Evolutionary conservation across 148 eudicot genomes (phyloP).

Genomic region (Diospyros lotus): DNA sequence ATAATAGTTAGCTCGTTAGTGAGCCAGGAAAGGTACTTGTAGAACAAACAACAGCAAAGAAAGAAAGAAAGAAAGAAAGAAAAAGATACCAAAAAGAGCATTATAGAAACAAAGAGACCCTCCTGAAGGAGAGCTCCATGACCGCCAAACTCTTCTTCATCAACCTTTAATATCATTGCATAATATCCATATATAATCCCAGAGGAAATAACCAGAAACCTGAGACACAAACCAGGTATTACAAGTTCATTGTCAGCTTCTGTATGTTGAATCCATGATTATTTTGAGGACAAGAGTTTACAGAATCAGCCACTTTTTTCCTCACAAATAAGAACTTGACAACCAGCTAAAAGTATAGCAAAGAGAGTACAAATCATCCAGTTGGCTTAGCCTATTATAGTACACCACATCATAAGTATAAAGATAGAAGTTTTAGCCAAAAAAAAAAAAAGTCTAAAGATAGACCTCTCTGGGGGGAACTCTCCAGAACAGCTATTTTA

Average conservation of each 20-base stretch:
- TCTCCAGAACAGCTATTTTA: background rate
- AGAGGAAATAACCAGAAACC: constrained; percentile 69
- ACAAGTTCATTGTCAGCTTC: background rate
- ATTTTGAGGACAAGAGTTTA: background rate
- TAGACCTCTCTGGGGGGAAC: background rate
- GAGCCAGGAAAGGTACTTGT: constrained; percentile 2
- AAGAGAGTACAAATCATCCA: background rate
- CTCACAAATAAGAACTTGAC: background rate
- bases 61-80: background rate
- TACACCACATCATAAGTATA: too few species aligned
- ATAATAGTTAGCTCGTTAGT: background rate
- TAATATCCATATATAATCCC: constrained; percentile 86
- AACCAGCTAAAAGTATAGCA: background rate
- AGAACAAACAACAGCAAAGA: background rate
- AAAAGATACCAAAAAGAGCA: constrained; percentile 73
- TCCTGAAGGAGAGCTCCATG: constrained; percentile 97
- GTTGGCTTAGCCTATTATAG: background rate
- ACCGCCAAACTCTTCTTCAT: constrained; percentile 95
- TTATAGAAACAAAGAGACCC: constrained; percentile 90
- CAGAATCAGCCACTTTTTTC: background rate
- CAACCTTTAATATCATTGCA: constrained; percentile 70
- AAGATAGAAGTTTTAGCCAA: too few species aligned
- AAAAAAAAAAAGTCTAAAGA: background rate
- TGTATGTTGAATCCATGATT: background rate
- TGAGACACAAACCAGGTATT: constrained; percentile 21